Conservation (phyloP, 2,329 filamentous ascomycete species). For the Sarocladium strictum region DNA sequence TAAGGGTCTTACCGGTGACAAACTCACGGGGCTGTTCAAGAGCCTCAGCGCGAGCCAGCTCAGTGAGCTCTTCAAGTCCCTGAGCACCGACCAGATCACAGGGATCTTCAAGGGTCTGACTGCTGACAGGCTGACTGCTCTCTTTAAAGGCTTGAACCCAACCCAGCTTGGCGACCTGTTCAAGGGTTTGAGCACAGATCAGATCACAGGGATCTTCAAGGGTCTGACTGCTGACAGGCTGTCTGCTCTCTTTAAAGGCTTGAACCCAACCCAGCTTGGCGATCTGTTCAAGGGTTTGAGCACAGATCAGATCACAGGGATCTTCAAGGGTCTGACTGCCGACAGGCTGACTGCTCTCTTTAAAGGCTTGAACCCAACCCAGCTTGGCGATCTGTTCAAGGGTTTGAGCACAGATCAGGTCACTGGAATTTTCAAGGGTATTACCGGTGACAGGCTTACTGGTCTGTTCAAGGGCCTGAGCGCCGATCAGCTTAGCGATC, state of each 20-base stretch:
- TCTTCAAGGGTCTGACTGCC: neutral
- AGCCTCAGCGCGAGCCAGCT: neutral
- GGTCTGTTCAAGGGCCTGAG: neutral
- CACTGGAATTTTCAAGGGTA: neutral
- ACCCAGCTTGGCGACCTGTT: neutral
- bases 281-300: neutral
- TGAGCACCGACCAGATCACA: neutral
- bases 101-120: neutral
- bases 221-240: neutral
- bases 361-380: neutral
- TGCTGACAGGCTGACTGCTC: neutral
- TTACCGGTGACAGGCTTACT: neutral
- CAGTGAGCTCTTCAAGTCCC: neutral
- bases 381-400: neutral
- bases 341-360: neutral
- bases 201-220: neutral
- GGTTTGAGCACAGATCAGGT: neutral
- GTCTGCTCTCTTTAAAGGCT: neutral
- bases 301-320: neutral
- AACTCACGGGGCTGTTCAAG: neutral
- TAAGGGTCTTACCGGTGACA: neutral
- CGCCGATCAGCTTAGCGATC: neutral
- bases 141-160: neutral
- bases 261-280: neutral
- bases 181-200: neutral